Evolutionary conservation across 257 asterid genomes (phyloP), one percentile per base, ranked within the genome.

Genomic region (Nicotiana noctiflora): DNA sequence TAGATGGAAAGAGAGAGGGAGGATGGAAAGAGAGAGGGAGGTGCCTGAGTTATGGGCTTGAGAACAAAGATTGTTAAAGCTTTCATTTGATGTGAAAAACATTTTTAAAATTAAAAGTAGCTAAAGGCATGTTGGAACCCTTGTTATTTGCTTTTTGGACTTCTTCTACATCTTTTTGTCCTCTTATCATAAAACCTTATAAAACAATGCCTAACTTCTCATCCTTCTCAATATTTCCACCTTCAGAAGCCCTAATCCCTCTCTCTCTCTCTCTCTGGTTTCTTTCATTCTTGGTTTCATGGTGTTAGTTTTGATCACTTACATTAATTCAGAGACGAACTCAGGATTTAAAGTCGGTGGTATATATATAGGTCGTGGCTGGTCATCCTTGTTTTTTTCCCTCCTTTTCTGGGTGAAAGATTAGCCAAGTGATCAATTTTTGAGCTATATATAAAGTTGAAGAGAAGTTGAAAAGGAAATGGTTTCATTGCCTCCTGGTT

Each of bases 401-500:
- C 6, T 4, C 56, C 37, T 18, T 63, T 13, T 63, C 3, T 74
- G 23, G 25, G n/a, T 19, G 23, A 19, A 44, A 13, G 25, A 8
- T 14, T 11, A 21, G 23, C 25, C 44, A 46, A 51, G 51, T 19
- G 62, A 75, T 46, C 32, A 23, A 8, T 5, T 17, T 18, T 9
- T 13, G 15, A 27, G 80, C 1, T n/a, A n/a, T 62, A 55, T 76
- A 46, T 25, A 2, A 55, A 18, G 29, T 19, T 31, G 17, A 76
- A 17, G 29, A 52, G 19, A 40, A 34, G 15, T 6, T 64, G 29
- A 23, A 57, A 31, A 25, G 68, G 68, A 27, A 64, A 75, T 76
- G 92, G 87, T 87, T 88, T 84, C 88, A n/a, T 90, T 91, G 63
- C 96, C 96, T 40, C 96, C 93, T 12, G 93, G 94, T 23, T 91